Percentiles rank a stretch among this genome's conserved stretches.
Evolutionary conservation across 2,329 filamentous ascomycete species (phyloP).

Genomic region (Trichophyton benhamiae): DNA sequence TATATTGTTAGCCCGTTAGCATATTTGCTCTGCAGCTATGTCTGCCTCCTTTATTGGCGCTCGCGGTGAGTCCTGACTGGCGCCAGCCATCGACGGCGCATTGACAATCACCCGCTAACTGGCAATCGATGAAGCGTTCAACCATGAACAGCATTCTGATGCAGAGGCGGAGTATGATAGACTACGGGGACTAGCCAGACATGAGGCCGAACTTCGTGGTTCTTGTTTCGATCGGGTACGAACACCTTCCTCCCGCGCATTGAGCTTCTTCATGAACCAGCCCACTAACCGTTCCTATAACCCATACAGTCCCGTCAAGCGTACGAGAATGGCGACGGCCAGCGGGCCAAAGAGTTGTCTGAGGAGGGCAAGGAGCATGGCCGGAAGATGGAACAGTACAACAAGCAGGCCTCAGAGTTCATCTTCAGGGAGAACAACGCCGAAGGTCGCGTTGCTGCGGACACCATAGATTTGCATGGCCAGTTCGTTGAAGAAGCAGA

Average conservation of each 20-base stretch:
- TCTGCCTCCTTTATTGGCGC: slow-evolving; percentile 29
- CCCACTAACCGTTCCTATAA: background rate
- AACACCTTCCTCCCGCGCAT: background rate
- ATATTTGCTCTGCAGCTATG: slow-evolving; percentile 19
- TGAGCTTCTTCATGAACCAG: background rate
- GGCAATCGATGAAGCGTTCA: slow-evolving; percentile 51
- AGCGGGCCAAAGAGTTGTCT: slow-evolving; percentile 66
- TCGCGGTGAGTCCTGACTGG: slow-evolving; percentile 21
- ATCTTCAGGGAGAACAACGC: slow-evolving; percentile 96
- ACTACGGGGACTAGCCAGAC: slow-evolving; percentile 67
- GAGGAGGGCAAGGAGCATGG: slow-evolving; percentile 78
- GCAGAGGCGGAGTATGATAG: slow-evolving; percentile 85
- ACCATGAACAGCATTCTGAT: slow-evolving; percentile 53
- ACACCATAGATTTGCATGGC: slow-evolving; percentile 89
- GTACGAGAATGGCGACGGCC: slow-evolving; percentile 73
- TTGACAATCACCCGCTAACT: background rate
- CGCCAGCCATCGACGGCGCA: background rate
- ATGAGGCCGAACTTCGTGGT: slow-evolving; percentile 66
- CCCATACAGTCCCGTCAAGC: slow-evolving; percentile 55
- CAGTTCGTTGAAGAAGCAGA: slow-evolving; percentile 93
- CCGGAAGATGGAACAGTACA: slow-evolving; percentile 73
- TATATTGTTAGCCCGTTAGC: too few relatives aligned
- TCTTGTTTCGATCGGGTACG: slow-evolving; percentile 62
- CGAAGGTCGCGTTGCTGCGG: slow-evolving; percentile 55
- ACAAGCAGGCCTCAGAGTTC: slow-evolving; percentile 79